Evolutionary conservation across 2,329 filamentous ascomycete species (phyloP).

Genomic region (Grosmannia clavigera): DNA sequence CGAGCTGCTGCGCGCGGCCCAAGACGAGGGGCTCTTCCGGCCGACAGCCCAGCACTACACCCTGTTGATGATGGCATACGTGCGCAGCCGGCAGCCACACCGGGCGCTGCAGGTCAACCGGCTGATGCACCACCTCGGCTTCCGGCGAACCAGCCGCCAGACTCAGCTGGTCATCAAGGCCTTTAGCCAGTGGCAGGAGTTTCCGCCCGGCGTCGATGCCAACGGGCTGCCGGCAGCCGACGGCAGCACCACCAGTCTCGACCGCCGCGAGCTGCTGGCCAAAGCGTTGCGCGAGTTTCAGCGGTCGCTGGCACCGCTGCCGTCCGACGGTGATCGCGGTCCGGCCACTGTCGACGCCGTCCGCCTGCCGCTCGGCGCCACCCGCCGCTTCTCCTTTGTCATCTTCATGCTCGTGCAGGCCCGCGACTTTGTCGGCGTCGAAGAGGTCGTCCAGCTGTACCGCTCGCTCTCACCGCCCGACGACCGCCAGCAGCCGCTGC

Average conservation of each 20-base stretch:
- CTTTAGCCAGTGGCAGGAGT: conserved; percentile 22
- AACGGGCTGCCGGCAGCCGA: neutral
- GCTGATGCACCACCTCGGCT: conserved; percentile 29
- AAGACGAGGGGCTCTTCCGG: conserved; percentile 30
- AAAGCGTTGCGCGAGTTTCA: conserved; percentile 24
- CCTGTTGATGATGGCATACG: conserved; percentile 39
- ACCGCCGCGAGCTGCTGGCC: conserved; percentile 18
- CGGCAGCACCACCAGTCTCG: neutral
- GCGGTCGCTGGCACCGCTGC: conserved; percentile 25
- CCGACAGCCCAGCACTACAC: conserved; percentile 37
- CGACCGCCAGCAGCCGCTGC: conserved; percentile 23
- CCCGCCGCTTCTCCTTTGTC: conserved; percentile 26
- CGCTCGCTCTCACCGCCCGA: conserved; percentile 18
- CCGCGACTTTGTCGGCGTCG: conserved; percentile 23
- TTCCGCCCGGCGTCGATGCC: conserved; percentile 12
- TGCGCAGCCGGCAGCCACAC: conserved; percentile 30
- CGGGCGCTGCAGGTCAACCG: conserved; percentile 28
- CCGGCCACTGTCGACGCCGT: neutral
- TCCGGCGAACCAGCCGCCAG: conserved; percentile 29
- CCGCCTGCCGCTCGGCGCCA: conserved; percentile 14
- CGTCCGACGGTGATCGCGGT: conserved; percentile 9
- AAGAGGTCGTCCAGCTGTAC: conserved; percentile 35
- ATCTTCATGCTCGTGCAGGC: conserved; percentile 28
- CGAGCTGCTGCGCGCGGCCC: conserved; percentile 31
- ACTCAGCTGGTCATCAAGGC: conserved; percentile 31